Evolutionary conservation across 1,284 basidiomycete genomes (phyloP), one percentile per base, ranked within the genome.

Genomic region (Stereum hirsutum): DNA sequence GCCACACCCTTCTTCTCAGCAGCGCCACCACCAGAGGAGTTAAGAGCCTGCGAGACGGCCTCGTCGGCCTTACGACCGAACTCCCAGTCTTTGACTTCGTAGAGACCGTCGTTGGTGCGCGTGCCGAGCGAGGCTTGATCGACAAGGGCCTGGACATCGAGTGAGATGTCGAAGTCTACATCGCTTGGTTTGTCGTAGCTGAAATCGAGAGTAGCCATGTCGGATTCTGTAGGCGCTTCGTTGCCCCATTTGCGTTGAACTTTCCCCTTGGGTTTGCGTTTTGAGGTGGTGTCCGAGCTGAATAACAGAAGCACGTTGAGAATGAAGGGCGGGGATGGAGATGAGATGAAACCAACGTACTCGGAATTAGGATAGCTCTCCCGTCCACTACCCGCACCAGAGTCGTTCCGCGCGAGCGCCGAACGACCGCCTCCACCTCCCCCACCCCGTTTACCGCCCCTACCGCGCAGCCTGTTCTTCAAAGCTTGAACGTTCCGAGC

Each of bases 81-180:
- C 55, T 94, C 89, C 81, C 91, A 93, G 57, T 97, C 94, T 50
- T 88, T 91, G 33, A 97, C 87, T 61, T 96, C 92, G 57, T 98
- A 98, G 48, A 90, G 61, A 2, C 95, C 96, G 52, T 92, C 81
- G 27, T 70, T 70, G n/a, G 74, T 86, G 33, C 86, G 74, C 20
- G 70, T 84, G 6, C 95, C 92, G 48, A 92, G 61, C 7, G 89
- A 91, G n/a, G 74, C 66, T 53, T 79, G 65, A 55, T 93, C 88
- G 4, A 93, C 79, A 19, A 92, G 70, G 21, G 72, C 68, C 39
- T 74, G 68, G 30, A 85, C 53, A 54, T 83, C 78, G 36, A 70
- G 65, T 11, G 70, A 64, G 20, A 64, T 59, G 7, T 66, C 54
- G 28, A 50, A 53, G 42, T 60, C 51, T 48, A 45, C 54, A 37